Percentiles rank a stretch among this genome's conserved stretches.
Evolutionary conservation across 2,329 filamentous ascomycete species (phyloP).

Genomic region (Mycosphaerelloides madeirae): DNA sequence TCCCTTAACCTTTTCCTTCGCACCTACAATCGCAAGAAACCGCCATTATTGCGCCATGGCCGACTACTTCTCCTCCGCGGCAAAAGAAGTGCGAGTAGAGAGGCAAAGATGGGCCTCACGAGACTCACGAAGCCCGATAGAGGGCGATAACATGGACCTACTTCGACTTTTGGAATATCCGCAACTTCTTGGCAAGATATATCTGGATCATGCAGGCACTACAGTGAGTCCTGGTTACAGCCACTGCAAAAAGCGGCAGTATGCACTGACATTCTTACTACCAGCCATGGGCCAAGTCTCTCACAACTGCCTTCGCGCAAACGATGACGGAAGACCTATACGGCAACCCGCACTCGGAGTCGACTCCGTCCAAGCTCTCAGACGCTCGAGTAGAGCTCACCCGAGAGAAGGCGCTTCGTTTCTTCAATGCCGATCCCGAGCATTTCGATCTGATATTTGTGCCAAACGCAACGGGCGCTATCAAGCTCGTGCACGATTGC

Average conservation of each 20-base stretch:
- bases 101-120: slow-evolving; percentile 3
- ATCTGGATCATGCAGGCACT: slow-evolving; percentile 88
- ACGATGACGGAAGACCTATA: slow-evolving; percentile 75
- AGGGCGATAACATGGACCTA: slow-evolving; percentile 38
- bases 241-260: neutral
- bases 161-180: slow-evolving; percentile 47
- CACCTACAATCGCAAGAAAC: neutral
- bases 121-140: slow-evolving; percentile 17
- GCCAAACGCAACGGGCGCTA: slow-evolving; percentile 80
- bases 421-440: slow-evolving; percentile 75
- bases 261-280: slow-evolving; percentile 10
- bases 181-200: slow-evolving; percentile 39
- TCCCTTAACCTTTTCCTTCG: neutral
- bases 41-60: neutral
- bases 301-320: slow-evolving; percentile 69
- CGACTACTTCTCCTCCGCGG: neutral
- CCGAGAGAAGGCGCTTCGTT: slow-evolving; percentile 65
- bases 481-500: slow-evolving; percentile 78
- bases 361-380: slow-evolving; percentile 71
- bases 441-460: slow-evolving; percentile 86
- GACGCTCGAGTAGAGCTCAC: slow-evolving; percentile 70
- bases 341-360: slow-evolving; percentile 87
- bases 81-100: slow-evolving; percentile 1
- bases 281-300: slow-evolving; percentile 64
- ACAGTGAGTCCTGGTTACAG: slow-evolving; percentile 42